phyloP scores from a whole-genome alignment of 177 flowering plant genomes.

The Vitis hybrid region DNA sequence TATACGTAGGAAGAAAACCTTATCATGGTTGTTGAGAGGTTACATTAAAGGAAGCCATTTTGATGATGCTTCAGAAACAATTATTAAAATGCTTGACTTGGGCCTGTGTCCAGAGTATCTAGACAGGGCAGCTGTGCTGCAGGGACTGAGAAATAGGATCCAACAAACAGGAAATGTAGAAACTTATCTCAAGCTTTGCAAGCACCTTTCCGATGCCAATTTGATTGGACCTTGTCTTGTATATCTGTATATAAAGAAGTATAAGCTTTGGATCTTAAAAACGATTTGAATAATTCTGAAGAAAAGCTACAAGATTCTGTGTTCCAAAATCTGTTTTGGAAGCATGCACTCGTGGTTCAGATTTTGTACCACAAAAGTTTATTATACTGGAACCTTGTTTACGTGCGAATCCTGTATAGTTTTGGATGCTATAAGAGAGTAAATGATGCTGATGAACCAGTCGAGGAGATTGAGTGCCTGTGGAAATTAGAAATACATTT shows the following conservation, averaged over 20 bases:
- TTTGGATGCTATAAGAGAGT: background rate
- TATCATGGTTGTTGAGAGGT: constrained; percentile 87
- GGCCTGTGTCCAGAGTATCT: constrained; percentile 74
- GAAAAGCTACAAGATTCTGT: background rate
- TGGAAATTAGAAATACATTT: background rate
- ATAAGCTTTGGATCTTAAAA: constrained; percentile 78
- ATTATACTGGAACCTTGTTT: background rate
- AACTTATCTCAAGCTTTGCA: constrained; percentile 73
- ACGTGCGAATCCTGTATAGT: constrained; percentile 9
- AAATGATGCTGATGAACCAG: background rate
- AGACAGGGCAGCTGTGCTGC: constrained; percentile 83
- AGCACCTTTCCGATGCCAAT: constrained; percentile 63
- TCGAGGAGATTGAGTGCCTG: background rate
- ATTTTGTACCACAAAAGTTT: background rate
- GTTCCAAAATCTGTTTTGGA: background rate
- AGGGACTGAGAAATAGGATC: constrained; percentile 66
- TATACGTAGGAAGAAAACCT: constrained; percentile 55
- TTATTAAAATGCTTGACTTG: constrained; percentile 69
- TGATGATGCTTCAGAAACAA: constrained; percentile 67
- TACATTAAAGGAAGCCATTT: constrained; percentile 86
- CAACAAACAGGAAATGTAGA: constrained; percentile 53
- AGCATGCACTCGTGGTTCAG: background rate
- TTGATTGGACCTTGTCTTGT: constrained; percentile 75
- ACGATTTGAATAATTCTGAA: constrained; percentile 42
- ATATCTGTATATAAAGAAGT: constrained; percentile 59